Evolutionary conservation across 352 stramenopile genomes (phyloP), one percentile per base, ranked within the genome.

Genomic region (Globisporangium iwayamae): DNA sequence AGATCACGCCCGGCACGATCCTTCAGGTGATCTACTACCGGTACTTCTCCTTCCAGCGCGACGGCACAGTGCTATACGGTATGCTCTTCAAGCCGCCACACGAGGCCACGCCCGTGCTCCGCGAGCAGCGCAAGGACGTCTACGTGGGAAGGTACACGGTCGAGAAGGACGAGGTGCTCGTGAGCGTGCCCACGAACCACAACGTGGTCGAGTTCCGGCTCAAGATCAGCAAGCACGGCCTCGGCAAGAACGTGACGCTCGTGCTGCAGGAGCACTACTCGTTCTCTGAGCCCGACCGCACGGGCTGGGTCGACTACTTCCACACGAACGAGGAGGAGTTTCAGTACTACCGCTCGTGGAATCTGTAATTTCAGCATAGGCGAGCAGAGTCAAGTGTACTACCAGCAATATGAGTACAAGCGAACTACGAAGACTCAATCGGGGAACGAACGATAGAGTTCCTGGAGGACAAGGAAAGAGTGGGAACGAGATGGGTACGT

Each of bases 21-120:
- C 71, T 94, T 11, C 82, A 88, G 62, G 83, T 87, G 41, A 76
- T 92, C 30, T 92, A 94, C 71, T 94, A 94, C 70, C 81, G 85
- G 51, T 92, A 92, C 66, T 91, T 94, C 36, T 84, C 73, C 20
- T 94, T 94, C 69, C 79, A 90, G 56, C 73, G 79, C 38, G 76
- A 94, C 52, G 85, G 83, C 30, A 77, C 79, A 0, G 81, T 93
- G 50, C 66, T 91, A 10, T 93, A 93, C 60, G 79, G 73, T 0
- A 91, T 93, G 83, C 72, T 91, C 41, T 90, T 91, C 65, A 86
- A 85, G 62, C 67, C 80, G 11, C 85, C 85, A 20, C 78, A 90
- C 57, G 81, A 91, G 32, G 69, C 65, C 41, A 70, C 73, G 3
- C 61, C 68, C 20, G 56, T 75, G 34, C 69, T 85, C 41, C 65